Evolutionary conservation across 2,329 filamentous ascomycete genomes (phyloP).

Genomic region (Colletotrichum sidae): DNA sequence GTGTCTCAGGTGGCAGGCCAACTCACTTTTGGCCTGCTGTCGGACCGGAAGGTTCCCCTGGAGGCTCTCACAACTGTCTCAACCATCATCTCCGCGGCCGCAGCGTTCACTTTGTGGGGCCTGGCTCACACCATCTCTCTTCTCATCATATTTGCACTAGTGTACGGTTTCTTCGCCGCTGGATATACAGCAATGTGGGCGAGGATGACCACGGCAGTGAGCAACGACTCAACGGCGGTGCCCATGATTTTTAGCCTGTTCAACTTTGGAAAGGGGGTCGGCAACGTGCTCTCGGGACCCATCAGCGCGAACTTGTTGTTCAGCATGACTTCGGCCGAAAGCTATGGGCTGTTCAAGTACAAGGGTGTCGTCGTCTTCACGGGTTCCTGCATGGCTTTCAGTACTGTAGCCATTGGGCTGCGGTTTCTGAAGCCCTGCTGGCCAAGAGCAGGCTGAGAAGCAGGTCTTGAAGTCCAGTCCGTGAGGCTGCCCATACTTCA

Average conservation of each 20-base stretch:
- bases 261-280: slow-evolving; percentile 45
- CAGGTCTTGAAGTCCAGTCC: too few relatives aligned
- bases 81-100: slow-evolving; percentile 58
- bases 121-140: slow-evolving; percentile 56
- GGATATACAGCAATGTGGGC: slow-evolving; percentile 42
- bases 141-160: slow-evolving; percentile 62
- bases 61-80: slow-evolving; percentile 55
- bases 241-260: slow-evolving; percentile 41
- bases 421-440: slow-evolving; percentile 4
- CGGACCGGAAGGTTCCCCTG: slow-evolving; percentile 56
- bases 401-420: slow-evolving; percentile 11
- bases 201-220: slow-evolving; percentile 42
- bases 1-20: slow-evolving; percentile 58
- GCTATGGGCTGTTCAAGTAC: slow-evolving; percentile 19
- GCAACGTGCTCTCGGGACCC: slow-evolving; percentile 43
- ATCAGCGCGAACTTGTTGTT: slow-evolving; percentile 40
- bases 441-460: slow-evolving; percentile 2
- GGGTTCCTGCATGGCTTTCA: slow-evolving; percentile 12
- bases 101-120: slow-evolving; percentile 67
- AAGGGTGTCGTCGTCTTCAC: slow-evolving; percentile 15
- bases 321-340: slow-evolving; percentile 17
- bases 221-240: slow-evolving; percentile 42
- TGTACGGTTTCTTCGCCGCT: slow-evolving; percentile 69
- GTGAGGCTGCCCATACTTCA: too few relatives aligned
- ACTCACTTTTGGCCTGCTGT: slow-evolving; percentile 57